Base-by-base conservation (phyloP, 2,329 filamentous ascomycete genomes). In the Xylariaceae sp. region DNA sequence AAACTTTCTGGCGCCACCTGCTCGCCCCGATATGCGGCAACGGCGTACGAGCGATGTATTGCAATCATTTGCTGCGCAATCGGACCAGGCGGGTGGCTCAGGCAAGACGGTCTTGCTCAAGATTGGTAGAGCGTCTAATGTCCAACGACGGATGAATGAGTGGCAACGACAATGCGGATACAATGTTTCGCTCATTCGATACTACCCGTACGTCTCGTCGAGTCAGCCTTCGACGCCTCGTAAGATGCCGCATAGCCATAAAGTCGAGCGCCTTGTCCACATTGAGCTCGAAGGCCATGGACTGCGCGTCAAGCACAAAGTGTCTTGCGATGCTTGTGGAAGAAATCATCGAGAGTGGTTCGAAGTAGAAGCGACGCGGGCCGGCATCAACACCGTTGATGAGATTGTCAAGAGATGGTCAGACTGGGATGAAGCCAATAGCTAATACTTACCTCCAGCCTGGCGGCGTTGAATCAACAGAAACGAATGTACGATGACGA, bases 261-360 rank as follows among this genome's bases (percentile, higher is more conserved):
- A 89, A 42, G 90, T 97, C 11, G 94, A 99, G 73, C 78, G 90
- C 22, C 71, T 99, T 50, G 86, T 97, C 40, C 94, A 99, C 67
- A 74, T 97, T 12, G 94, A 99, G 71, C 77, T 97, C n/a, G 76
- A 76, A 68, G 68, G 83, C 71, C 51, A 83, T 76, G 72, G 80
- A 1, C 55, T 83, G 53, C 71, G 81, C 52, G 65, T 77, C 60
- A 68, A 71, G 48, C 70, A 83, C 66, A 68, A 71, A 42, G 73
- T 69, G 15, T 80, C 80, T 45, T 99, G 94, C 62, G 75, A 76
- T 5, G 79, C 83, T 1, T 99, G 94, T 64, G 90, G 90, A 2
- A 85, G 84, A 62, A 85, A 90, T 60, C 94, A 99, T 68, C 76
- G 86, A 45, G 94, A 99, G 71, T 99, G 92, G 92, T 99, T 99